Percentiles rank a stretch among this genome's conserved stretches.
phyloP scores from a whole-genome alignment of 331 rosid genomes.

The Pyracantha coccinea region DNA sequence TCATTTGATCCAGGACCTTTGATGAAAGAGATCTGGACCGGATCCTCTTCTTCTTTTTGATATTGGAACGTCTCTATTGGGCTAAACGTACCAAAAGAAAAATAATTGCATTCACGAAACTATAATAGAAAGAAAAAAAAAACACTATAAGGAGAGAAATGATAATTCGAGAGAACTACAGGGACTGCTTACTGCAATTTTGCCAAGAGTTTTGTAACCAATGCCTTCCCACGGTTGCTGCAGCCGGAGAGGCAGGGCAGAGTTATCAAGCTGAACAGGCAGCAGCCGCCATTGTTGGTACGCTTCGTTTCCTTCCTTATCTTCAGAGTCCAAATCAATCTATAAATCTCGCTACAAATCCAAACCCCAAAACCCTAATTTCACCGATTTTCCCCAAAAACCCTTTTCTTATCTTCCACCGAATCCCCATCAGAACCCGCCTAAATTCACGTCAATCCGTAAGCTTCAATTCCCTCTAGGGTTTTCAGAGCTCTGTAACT shows the following conservation, averaged over 20 bases:
- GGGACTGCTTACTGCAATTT: background rate
- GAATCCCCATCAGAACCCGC: background rate
- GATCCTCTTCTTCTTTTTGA: no score
- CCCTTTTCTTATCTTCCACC: background rate
- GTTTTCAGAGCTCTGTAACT: conserved; percentile 2
- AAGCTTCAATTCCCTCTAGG: conserved; percentile 5
- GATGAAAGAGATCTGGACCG: no score
- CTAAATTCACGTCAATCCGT: background rate
- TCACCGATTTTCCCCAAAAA: background rate
- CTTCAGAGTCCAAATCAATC: background rate
- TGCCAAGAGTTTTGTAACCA: background rate
- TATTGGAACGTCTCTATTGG: background rate
- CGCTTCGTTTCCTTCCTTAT: background rate
- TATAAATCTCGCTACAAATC: background rate
- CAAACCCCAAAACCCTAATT: conserved; percentile 1
- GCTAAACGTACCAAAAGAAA: background rate
- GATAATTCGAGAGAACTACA: background rate
- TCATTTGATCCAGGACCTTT: no score
- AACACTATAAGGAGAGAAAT: background rate
- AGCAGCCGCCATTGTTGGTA: background rate
- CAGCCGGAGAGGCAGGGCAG: background rate
- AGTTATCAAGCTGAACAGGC: background rate
- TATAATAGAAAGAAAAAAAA: no score
- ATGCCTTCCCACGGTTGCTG: background rate
- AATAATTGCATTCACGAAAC: background rate